Percentiles rank a stretch among this genome's conserved stretches.
Conservation (phyloP, 345 rosid species). For the Rhodomyrtus tomentosa region DNA sequence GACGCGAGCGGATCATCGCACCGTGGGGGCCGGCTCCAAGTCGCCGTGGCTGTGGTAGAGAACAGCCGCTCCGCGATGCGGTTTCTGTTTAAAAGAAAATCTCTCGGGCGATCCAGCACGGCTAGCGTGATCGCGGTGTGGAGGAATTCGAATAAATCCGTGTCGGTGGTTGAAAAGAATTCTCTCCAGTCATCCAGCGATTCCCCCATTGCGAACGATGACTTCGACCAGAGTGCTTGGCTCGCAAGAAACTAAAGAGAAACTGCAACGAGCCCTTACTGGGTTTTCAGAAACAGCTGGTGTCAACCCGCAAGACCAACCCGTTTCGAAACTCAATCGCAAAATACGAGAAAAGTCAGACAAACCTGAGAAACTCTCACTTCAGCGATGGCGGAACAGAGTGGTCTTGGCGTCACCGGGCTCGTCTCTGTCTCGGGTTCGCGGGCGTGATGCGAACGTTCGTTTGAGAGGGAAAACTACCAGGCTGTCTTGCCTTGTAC, state of each 20-base stretch:
- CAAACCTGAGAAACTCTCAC: too few relatives aligned
- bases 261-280: too few relatives aligned
- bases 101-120: slow-evolving; percentile 56
- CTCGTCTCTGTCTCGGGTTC: not conserved
- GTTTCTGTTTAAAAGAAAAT: slow-evolving; percentile 45
- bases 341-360: too few relatives aligned
- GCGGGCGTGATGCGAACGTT: not conserved
- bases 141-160: slow-evolving; percentile 58
- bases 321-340: too few relatives aligned
- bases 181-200: slow-evolving; percentile 59
- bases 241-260: too few relatives aligned
- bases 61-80: slow-evolving; percentile 60
- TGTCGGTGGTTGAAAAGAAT: slow-evolving; percentile 51
- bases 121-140: slow-evolving; percentile 67
- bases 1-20: too few relatives aligned
- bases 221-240: too few relatives aligned
- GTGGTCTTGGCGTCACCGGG: not conserved
- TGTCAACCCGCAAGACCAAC: too few relatives aligned
- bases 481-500: not conserved
- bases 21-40: not conserved
- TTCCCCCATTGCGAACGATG: too few relatives aligned
- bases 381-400: too few relatives aligned
- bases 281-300: too few relatives aligned
- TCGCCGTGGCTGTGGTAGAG: slow-evolving; percentile 22
- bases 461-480: not conserved